Conservation (phyloP, 345 rosid genomes). For the Barbarea vulgaris region DNA sequence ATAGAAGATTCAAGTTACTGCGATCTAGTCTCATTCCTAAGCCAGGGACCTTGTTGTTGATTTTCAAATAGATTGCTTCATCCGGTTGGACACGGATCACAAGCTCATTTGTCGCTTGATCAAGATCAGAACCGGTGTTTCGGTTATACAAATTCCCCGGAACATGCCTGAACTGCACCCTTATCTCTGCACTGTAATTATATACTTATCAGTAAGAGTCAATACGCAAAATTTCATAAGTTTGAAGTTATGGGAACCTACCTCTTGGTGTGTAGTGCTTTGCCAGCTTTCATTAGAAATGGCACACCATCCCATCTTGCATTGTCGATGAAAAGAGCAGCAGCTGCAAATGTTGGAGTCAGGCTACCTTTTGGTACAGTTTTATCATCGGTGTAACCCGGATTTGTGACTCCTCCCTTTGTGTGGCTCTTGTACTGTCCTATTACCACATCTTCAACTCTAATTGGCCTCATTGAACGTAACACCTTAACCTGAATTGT, state of each 20-base stretch:
- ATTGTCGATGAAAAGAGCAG: conserved; percentile 91
- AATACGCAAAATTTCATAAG: not conserved
- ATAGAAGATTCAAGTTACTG: conserved; percentile 86
- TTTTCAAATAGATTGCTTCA: conserved; percentile 95
- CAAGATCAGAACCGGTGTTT: conserved; percentile 77
- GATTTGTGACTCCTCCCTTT: conserved; percentile 78
- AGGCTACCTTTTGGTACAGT: conserved; percentile 88
- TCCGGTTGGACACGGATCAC: conserved; percentile 96
- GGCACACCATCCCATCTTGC: conserved; percentile 99
- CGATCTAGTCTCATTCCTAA: conserved; percentile 95
- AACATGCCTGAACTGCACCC: conserved; percentile 98
- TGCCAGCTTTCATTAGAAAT: conserved; percentile 97
- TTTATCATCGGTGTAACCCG: conserved; percentile 84
- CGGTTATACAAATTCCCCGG: conserved; percentile 92
- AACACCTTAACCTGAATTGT: conserved; percentile 82
- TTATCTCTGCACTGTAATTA: conserved; percentile 79
- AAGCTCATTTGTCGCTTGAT: conserved; percentile 89
- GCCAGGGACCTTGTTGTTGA: conserved; percentile 98
- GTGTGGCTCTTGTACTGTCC: conserved; percentile 97
- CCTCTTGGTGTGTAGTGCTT: conserved; percentile 87
- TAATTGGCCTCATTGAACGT: conserved; percentile 90
- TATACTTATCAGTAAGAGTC: not conserved
- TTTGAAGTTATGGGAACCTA: conserved; percentile 21
- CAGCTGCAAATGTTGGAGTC: conserved; percentile 99
- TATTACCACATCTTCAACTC: conserved; percentile 71